Conservation (phyloP, 257 asterid species). For the Dorcoceras hygrometricum region DNA sequence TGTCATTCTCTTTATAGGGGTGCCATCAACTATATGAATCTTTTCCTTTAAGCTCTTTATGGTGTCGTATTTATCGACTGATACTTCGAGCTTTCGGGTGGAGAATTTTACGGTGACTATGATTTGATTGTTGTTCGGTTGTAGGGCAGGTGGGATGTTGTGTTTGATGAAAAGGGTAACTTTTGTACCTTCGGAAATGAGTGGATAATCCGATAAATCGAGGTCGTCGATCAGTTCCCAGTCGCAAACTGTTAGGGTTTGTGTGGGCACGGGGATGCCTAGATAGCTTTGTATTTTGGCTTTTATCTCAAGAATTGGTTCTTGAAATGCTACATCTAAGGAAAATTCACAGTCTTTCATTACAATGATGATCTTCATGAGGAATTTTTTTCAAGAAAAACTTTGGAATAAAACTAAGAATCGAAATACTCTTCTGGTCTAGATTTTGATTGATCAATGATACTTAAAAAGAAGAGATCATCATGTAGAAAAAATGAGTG, state of each 20-base stretch:
- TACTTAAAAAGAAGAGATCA: conserved; percentile 28
- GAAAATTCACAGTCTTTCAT: conserved; percentile 37
- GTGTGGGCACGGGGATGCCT: conserved; percentile 45
- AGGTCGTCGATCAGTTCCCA: conserved; percentile 59
- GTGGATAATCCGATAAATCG: conserved; percentile 57
- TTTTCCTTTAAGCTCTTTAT: conserved; percentile 72
- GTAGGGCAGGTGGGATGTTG: not conserved
- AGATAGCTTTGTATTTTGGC: conserved; percentile 41
- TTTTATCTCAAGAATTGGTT: conserved; percentile 49
- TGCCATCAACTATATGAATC: conserved; percentile 63
- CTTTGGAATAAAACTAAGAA: not conserved
- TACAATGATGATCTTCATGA: conserved; percentile 51
- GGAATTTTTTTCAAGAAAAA: not conserved
- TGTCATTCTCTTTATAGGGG: conserved; percentile 59
- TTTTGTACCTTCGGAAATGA: conserved; percentile 47
- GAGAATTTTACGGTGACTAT: conserved; percentile 45
- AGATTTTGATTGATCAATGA: not conserved
- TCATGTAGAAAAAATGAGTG: conserved; percentile 34
- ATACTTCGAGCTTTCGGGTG: conserved; percentile 37
- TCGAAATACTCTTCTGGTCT: not conserved
- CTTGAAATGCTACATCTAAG: conserved; percentile 48
- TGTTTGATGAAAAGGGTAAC: conserved; percentile 31
- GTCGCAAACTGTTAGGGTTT: conserved; percentile 49
- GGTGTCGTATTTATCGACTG: conserved; percentile 50
- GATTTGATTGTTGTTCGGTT: conserved; percentile 19